Evolutionary conservation across 345 rosid genomes (phyloP).

Genomic region (Acer negundo): DNA sequence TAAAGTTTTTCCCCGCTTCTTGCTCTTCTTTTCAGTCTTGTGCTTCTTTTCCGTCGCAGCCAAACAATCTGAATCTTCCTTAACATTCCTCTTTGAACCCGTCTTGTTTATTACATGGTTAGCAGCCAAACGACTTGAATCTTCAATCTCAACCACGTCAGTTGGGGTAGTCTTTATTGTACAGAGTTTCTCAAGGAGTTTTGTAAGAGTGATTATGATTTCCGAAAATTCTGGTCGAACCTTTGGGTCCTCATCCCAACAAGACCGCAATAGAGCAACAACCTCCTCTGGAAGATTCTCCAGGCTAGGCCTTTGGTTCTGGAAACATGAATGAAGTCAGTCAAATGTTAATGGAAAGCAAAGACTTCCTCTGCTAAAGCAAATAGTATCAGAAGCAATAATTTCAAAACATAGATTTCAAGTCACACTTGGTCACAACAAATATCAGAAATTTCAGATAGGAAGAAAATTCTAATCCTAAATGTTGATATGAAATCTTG

Average conservation of each 20-base stretch:
- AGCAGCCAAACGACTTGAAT: neutral
- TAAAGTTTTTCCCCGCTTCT: slow-evolving; percentile 7
- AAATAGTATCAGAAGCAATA: neutral
- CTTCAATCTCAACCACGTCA: slow-evolving; percentile 2
- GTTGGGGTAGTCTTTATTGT: slow-evolving; percentile 23
- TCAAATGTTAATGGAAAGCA: neutral
- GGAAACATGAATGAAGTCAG: slow-evolving; percentile 10
- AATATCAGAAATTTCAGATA: neutral
- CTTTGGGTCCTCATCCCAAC: slow-evolving; percentile 57
- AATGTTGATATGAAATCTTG: neutral
- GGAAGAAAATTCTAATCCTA: neutral
- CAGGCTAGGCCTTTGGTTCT: slow-evolving; percentile 63
- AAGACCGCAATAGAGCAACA: slow-evolving; percentile 44
- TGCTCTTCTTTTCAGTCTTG: slow-evolving; percentile 15
- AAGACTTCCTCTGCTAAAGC: neutral
- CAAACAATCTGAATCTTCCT: neutral
- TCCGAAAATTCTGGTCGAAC: slow-evolving; percentile 57
- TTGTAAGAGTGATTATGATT: slow-evolving; percentile 32
- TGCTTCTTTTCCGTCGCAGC: neutral
- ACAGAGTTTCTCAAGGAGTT: slow-evolving; percentile 21
- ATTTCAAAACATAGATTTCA: slow-evolving; percentile 1
- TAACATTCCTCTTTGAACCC: neutral
- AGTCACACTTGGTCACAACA: neutral
- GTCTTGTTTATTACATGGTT: neutral
- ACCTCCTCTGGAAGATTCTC: slow-evolving; percentile 36